A percentile compares a stretch with the other conserved stretches of the same genome.
phyloP scores from a whole-genome alignment of 495 filamentous ascomycete species.

The Aspergillus biplanus region DNA sequence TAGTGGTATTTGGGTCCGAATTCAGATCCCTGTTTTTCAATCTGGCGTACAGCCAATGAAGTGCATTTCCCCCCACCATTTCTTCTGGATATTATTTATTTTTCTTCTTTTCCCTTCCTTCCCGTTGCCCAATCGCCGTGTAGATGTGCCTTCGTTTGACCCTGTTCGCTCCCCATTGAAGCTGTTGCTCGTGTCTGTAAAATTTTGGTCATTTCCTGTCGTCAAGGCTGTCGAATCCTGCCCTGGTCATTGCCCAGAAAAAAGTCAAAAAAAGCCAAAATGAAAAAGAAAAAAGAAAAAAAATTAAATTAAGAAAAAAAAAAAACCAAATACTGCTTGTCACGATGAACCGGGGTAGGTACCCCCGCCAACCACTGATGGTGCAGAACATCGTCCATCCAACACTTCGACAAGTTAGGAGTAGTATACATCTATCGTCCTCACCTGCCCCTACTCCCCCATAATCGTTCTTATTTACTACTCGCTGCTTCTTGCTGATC shows the following conservation, averaged over 20 bases:
- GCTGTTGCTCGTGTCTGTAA: constrained; percentile 15
- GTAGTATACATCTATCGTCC: constrained; percentile 14
- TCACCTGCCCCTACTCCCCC: constrained; percentile 11
- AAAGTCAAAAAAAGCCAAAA: constrained; percentile 15
- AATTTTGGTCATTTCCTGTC: neutral
- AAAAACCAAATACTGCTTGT: constrained; percentile 2
- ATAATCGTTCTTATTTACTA: constrained; percentile 19
- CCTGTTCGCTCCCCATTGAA: constrained; percentile 16
- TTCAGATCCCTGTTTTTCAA: constrained; percentile 28
- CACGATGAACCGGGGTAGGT: constrained; percentile 13
- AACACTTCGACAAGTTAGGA: constrained; percentile 10
- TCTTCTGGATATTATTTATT: constrained; percentile 18
- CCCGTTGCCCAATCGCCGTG: constrained; percentile 19
- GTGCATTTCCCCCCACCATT: constrained; percentile 22
- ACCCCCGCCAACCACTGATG: constrained; percentile 8
- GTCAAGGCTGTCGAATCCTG: constrained; percentile 19
- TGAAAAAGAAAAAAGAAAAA: constrained; percentile 11
- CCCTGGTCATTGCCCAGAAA: constrained; percentile 11
- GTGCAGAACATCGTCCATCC: constrained; percentile 2
- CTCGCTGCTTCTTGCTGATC: constrained; percentile 25
- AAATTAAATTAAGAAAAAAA: constrained; percentile 8
- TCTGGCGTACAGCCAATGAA: constrained; percentile 25
- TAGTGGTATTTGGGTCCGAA: constrained; percentile 25
- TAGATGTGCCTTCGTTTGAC: constrained; percentile 11
- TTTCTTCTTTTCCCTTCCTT: constrained; percentile 19